Evolutionary conservation across 768 basidiomycete genomes (phyloP).

Genomic region (Trametes meyenii): DNA sequence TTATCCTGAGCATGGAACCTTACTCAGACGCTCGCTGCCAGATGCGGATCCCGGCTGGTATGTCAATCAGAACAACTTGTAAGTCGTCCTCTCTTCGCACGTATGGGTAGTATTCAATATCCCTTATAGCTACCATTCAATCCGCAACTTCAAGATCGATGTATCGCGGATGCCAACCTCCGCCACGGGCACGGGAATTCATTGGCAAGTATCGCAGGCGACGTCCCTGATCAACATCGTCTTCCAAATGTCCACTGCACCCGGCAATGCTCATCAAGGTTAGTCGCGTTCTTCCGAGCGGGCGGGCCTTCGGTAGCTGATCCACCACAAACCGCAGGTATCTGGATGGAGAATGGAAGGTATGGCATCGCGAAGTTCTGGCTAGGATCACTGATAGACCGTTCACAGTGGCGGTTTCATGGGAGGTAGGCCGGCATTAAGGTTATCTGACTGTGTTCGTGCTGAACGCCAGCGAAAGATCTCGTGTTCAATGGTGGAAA

Average conservation of each 20-base stretch:
- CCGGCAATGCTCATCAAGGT: constrained; percentile 71
- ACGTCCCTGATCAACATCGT: constrained; percentile 76
- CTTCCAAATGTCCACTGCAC: constrained; percentile 66
- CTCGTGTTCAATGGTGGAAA: constrained; percentile 50
- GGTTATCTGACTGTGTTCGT: neutral
- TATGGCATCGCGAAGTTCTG: constrained; percentile 1
- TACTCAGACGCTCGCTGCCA: neutral
- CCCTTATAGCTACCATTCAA: constrained; percentile 53
- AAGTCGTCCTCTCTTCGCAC: neutral
- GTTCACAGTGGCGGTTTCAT: constrained; percentile 46
- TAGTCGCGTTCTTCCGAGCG: constrained; percentile 9
- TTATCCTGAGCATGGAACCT: neutral
- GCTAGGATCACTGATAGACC: constrained; percentile 1
- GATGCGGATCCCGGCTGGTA: constrained; percentile 43
- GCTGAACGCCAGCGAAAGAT: constrained; percentile 31
- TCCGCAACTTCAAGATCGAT: constrained; percentile 78
- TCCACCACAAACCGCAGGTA: constrained; percentile 30
- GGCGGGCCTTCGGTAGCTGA: constrained; percentile 1
- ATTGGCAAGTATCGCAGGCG: constrained; percentile 84
- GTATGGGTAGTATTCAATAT: neutral
- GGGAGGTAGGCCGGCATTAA: constrained; percentile 52
- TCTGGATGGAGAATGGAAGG: constrained; percentile 79
- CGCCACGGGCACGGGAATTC: constrained; percentile 61
- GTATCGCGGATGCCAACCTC: constrained; percentile 53
- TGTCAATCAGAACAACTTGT: constrained; percentile 50